Evolutionary conservation across 202 grass and related monocot genomes (phyloP).

Genomic region (Panicum hallii): DNA sequence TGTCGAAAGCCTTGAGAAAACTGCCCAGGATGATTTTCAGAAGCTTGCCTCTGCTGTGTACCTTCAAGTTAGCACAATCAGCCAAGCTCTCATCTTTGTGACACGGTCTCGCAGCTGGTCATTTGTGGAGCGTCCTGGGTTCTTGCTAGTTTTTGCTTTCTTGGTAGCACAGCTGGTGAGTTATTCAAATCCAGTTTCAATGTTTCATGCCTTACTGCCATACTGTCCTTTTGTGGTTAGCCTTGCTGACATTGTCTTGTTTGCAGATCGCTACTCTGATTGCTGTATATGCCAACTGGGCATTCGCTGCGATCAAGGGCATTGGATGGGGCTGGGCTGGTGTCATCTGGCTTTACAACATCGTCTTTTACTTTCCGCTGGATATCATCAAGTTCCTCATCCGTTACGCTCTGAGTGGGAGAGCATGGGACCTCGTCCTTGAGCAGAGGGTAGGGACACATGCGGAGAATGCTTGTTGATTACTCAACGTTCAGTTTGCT

Average conservation of each 20-base stretch:
- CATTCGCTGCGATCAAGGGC: constrained; percentile 79
- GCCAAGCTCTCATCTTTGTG: constrained; percentile 92
- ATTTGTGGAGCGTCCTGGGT: constrained; percentile 84
- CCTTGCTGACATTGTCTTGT: constrained; percentile 26
- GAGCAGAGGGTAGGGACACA: constrained; percentile 74
- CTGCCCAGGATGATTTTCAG: constrained; percentile 80
- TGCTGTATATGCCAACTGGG: constrained; percentile 82
- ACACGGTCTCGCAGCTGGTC: constrained; percentile 93
- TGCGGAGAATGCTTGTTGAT: background rate
- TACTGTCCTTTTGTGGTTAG: background rate
- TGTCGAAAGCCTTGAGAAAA: constrained; percentile 88
- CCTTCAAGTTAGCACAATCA: constrained; percentile 94
- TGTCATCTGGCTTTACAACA: constrained; percentile 90
- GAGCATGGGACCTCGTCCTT: constrained; percentile 85
- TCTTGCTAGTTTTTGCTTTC: constrained; percentile 82
- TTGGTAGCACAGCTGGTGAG: constrained; percentile 80
- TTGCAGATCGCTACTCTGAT: constrained; percentile 77
- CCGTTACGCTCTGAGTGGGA: constrained; percentile 75
- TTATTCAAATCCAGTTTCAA: too few relatives aligned
- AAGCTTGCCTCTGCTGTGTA: constrained; percentile 93
- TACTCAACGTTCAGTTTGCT: background rate
- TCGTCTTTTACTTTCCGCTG: constrained; percentile 80
- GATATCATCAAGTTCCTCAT: constrained; percentile 89
- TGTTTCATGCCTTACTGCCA: background rate
- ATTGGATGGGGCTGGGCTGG: constrained; percentile 96